These are phyloP conservation scores for Termitomyces sp. DNA, from an alignment of 768 basidiomycete genomes.

Conservation along the genomic window DNA sequence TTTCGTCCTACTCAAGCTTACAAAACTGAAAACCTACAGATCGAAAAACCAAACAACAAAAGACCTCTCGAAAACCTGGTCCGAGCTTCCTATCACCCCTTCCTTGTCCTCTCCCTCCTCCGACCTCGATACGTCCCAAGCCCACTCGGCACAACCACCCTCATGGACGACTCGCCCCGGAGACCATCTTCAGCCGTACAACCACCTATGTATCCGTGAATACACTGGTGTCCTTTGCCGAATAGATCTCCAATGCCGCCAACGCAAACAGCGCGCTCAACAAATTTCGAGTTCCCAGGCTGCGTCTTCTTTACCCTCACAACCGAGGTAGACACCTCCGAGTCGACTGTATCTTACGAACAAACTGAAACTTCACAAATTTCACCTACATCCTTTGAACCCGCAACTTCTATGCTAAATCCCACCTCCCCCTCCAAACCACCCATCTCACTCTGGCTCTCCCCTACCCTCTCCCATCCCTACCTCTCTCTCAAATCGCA, in stretches of 20 bases:
- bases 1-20: neutral
- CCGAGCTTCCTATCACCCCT: conserved; percentile 24
- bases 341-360: no score
- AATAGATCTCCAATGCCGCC: conserved; percentile 10
- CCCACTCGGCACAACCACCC: conserved; percentile 46
- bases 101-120: neutral
- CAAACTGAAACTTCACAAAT: no score
- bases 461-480: neutral
- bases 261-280: conserved; percentile 1
- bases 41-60: conserved; percentile 64
- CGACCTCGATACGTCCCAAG: conserved; percentile 5
- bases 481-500: no score
- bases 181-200: conserved; percentile 71
- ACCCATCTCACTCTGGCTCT: no score
- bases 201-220: conserved; percentile 76
- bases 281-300: no score
- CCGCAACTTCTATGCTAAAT: neutral
- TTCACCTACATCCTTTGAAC: no score
- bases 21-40: conserved; percentile 23
- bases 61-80: conserved; percentile 71
- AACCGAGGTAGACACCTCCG: no score
- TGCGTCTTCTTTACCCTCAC: no score
- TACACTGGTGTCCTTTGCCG: conserved; percentile 39
- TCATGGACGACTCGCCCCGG: conserved; percentile 58
- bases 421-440: neutral